Percentiles rank a stretch among this genome's conserved stretches.
These are phyloP conservation scores for Sphagnum magellanicum DNA, from an alignment of 228 moss, liverwort and hornwort species.

Conservation along the genomic window DNA sequence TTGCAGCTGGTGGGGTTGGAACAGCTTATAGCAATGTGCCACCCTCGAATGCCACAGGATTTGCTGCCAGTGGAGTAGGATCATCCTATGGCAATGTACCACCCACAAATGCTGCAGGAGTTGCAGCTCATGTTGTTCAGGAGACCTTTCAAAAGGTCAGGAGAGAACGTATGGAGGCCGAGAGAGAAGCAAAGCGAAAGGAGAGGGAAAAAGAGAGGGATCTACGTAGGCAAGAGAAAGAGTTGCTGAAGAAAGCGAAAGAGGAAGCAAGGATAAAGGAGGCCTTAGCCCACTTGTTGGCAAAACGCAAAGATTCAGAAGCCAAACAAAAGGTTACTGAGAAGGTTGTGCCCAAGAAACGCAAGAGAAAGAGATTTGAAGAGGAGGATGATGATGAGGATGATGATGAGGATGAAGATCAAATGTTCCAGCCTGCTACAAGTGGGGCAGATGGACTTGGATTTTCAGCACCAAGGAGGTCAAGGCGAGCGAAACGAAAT, in stretches of 20 bases:
- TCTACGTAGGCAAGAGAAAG: slow-evolving; percentile 34
- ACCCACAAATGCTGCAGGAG: slow-evolving; percentile 32
- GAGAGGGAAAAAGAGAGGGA: slow-evolving; percentile 46
- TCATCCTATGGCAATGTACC: too few relatives aligned
- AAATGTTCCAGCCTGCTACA: slow-evolving; percentile 3
- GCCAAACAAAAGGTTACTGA: slow-evolving; percentile 34
- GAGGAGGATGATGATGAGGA: slow-evolving; percentile 39
- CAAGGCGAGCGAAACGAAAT: slow-evolving; percentile 40
- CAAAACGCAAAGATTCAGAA: slow-evolving; percentile 23
- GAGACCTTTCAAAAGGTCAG: slow-evolving; percentile 59
- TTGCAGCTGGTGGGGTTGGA: too few relatives aligned
- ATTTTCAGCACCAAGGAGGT: slow-evolving; percentile 24
- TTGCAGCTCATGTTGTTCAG: slow-evolving; percentile 59
- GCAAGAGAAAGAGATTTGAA: slow-evolving; percentile 35
- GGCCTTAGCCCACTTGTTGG: slow-evolving; percentile 40
- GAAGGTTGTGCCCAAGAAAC: slow-evolving; percentile 10
- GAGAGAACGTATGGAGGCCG: slow-evolving; percentile 61
- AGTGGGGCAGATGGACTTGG: slow-evolving; percentile 10
- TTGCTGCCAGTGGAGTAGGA: too few relatives aligned
- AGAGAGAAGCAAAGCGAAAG: slow-evolving; percentile 67
- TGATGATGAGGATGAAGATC: slow-evolving; percentile 31
- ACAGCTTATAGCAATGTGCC: too few relatives aligned
- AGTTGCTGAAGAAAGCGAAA: slow-evolving; percentile 37
- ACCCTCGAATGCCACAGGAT: too few relatives aligned
- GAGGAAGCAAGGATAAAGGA: slow-evolving; percentile 37